Conservation (phyloP, 2,329 filamentous ascomycete genomes). For the Epicoccum nigrum region DNA sequence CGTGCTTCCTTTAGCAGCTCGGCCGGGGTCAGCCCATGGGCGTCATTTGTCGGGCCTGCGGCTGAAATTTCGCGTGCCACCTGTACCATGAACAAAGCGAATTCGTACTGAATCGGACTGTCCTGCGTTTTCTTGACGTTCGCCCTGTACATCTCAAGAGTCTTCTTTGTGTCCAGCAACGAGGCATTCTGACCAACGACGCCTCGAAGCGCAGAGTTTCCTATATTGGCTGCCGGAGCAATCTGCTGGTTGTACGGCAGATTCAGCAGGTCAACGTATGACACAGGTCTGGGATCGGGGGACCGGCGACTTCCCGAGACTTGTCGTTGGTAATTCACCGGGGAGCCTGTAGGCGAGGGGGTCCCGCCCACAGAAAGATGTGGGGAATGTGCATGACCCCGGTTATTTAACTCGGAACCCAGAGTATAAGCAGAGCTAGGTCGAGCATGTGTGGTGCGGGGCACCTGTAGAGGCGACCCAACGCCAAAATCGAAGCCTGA, state of each 20-base stretch:
- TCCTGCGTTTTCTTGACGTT: constrained; percentile 98
- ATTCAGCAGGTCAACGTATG: constrained; percentile 67
- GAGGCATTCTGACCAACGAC: constrained; percentile 89
- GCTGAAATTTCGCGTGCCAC: constrained; percentile 75
- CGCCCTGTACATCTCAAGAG: constrained; percentile 93
- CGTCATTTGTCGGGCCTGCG: constrained; percentile 34
- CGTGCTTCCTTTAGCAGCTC: constrained; percentile 86
- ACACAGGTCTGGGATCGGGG: constrained; percentile 63
- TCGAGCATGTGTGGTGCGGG: constrained; percentile 66
- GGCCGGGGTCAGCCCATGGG: constrained; percentile 55
- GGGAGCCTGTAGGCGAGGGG: constrained; percentile 49
- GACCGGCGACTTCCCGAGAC: constrained; percentile 60
- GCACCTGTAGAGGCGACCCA: constrained; percentile 45
- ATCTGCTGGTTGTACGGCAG: constrained; percentile 80
- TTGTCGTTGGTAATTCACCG: constrained; percentile 53
- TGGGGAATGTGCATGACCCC: constrained; percentile 65
- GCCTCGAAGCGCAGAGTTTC: constrained; percentile 80
- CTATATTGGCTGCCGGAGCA: constrained; percentile 68
- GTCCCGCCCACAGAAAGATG: constrained; percentile 54
- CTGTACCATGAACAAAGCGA: constrained; percentile 91
- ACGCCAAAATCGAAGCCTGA: constrained; percentile 39
- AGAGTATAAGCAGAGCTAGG: constrained; percentile 79
- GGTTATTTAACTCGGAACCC: constrained; percentile 69
- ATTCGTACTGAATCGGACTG: constrained; percentile 89
- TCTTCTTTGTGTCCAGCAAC: constrained; percentile 88